Evolutionary conservation across 2,329 filamentous ascomycete species (phyloP).

Genomic region (Dryadomyces quercivorus): DNA sequence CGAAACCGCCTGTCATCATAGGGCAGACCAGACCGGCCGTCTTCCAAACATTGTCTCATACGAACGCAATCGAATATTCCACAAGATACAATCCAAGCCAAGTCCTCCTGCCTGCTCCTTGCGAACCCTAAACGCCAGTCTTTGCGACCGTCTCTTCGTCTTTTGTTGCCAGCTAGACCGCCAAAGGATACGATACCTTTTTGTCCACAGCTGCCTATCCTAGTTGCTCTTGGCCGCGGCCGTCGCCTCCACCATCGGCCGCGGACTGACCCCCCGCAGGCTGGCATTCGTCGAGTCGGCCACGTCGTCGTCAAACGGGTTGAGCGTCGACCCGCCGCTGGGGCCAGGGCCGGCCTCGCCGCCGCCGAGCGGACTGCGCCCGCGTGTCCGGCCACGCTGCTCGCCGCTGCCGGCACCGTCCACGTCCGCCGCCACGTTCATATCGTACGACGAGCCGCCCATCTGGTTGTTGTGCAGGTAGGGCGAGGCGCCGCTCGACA

Average conservation of each 20-base stretch:
- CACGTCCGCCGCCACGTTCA: slow-evolving; percentile 31
- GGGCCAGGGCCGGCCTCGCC: too few relatives aligned
- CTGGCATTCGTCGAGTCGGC: slow-evolving; percentile 48
- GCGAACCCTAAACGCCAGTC: too few relatives aligned
- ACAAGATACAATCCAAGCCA: too few relatives aligned
- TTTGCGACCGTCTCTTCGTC: too few relatives aligned
- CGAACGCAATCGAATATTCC: too few relatives aligned
- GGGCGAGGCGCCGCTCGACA: slow-evolving; percentile 4
- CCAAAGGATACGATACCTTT: too few relatives aligned
- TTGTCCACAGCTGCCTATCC: too few relatives aligned
- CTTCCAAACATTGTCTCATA: too few relatives aligned
- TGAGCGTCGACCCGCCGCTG: slow-evolving; percentile 26
- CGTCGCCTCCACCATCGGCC: slow-evolving; percentile 46
- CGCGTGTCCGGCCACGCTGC: slow-evolving; percentile 30
- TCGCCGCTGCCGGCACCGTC: slow-evolving; percentile 15
- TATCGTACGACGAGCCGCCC: slow-evolving; percentile 30
- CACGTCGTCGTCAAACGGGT: slow-evolving; percentile 55
- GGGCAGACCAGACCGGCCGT: too few relatives aligned
- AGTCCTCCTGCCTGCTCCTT: too few relatives aligned
- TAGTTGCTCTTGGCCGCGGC: neutral
- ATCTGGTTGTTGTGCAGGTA: slow-evolving; percentile 7
- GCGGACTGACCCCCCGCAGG: slow-evolving; percentile 61
- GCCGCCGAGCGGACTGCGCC: slow-evolving; percentile 22
- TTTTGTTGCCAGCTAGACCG: too few relatives aligned
- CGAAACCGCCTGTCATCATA: neutral